These are phyloP conservation scores for Vigna radiata DNA, from an alignment of 306 rosid species.

Conservation along the genomic window DNA sequence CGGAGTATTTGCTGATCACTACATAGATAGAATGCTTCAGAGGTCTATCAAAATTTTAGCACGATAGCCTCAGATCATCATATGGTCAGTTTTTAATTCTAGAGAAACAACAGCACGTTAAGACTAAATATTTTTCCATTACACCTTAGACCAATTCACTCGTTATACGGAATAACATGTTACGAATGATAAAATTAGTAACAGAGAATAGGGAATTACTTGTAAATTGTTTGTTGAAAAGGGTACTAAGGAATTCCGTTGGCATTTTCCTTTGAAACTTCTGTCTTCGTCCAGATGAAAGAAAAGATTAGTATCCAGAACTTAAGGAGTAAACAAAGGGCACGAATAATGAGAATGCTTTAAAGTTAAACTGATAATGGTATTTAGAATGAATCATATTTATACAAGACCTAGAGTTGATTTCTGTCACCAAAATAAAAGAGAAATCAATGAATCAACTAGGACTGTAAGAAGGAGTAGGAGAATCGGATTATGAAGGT, in stretches of 20 bases:
- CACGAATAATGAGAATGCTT: conserved; percentile 16
- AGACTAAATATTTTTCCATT: not conserved
- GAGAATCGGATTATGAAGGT: not conserved
- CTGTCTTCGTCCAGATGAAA: conserved; percentile 79
- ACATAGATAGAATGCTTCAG: conserved; percentile 15
- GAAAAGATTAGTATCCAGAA: conserved; percentile 47
- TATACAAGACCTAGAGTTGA: conserved; percentile 10
- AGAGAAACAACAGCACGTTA: conserved; percentile 8
- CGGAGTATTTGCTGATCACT: conserved; percentile 5
- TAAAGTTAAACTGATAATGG: conserved; percentile 14
- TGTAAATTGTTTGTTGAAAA: conserved; percentile 43
- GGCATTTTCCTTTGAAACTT: conserved; percentile 63
- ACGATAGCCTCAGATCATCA: conserved; percentile 13
- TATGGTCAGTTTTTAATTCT: not conserved
- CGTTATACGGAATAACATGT: not conserved
- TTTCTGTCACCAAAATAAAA: not conserved
- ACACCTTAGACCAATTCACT: not conserved
- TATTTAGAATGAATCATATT: conserved; percentile 2
- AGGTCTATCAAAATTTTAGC: conserved; percentile 32
- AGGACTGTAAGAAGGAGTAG: not conserved
- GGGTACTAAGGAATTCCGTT: conserved; percentile 42
- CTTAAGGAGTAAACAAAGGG: conserved; percentile 26
- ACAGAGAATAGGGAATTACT: conserved; percentile 59
- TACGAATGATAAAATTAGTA: conserved; percentile 23
- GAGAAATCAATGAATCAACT: conserved; percentile 8